Base-by-base conservation (phyloP, 805 yeast genomes). In the Yarrowia phangngaensis region DNA sequence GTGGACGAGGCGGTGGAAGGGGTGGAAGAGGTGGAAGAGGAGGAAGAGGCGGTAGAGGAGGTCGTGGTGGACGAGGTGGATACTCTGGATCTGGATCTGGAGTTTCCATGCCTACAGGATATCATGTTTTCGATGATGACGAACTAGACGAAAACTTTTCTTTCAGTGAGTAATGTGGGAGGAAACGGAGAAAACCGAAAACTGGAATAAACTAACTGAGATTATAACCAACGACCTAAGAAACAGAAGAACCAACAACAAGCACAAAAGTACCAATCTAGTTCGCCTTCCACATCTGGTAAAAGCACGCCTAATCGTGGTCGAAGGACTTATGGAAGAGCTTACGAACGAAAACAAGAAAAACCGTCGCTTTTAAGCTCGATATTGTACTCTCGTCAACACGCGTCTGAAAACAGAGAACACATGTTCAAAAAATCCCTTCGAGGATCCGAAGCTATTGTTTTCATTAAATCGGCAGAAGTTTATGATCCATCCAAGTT, bases 401-500 rank as follows among this genome's bases (percentile, higher is more conserved):
- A 38, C 24, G 31, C 45, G 17, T 26, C 45, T 2, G 45, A 38
- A 19, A 38, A 38, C 32, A 13, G 45, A 38, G 45, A 38, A 27
- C 45, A 38, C 32, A 27, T 38, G 45, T 38, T 26, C 32, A 38
- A 38, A 31, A 38, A 24, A 17, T 38, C 45, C 4, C 32, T 38
- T 16, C 48, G 48, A n/a, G 28, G 29, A 7, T 27, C 48, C 6
- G 35, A 41, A 22, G 20, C 22, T 28, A 41, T 41, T 29, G 23
- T 29, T 1, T 41, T 41, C 16, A 29, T 41, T 35, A 41, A 41
- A 13, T 29, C 35, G 2, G 28, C 35, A 5, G 48, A 41, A 28
- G 48, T 41, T 6, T 41, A 41, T 11, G 48, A 41, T 20, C 45
- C 45, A 4, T 38, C 45, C 5, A 38, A 38, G 19, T n/a, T 38